Evolutionary conservation across 768 basidiomycete species (phyloP).

Genomic region (Mycena olivaceomarginata): DNA sequence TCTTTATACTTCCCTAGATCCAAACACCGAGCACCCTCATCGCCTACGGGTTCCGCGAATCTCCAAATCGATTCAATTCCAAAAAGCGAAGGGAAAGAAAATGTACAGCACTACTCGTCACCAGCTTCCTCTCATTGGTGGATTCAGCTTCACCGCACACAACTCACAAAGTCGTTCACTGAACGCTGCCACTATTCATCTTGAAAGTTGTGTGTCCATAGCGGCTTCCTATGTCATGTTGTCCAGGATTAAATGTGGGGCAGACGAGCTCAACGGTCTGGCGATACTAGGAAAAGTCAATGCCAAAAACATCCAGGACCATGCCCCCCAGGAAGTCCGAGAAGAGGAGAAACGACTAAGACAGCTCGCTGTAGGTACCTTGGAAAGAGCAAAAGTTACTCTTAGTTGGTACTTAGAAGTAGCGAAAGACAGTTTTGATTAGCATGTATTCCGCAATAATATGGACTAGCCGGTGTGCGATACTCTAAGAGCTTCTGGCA

Average conservation of each 20-base stretch:
- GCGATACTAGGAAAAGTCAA: too few relatives aligned
- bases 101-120: conserved; percentile 11
- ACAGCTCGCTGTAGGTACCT: neutral
- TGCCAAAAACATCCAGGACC: too few relatives aligned
- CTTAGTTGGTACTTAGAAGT: too few relatives aligned
- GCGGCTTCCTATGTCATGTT: conserved; percentile 38
- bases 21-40: conserved; percentile 10
- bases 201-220: conserved; percentile 35
- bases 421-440: neutral
- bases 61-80: conserved; percentile 4
- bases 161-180: conserved; percentile 43
- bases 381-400: neutral
- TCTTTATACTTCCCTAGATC: conserved; percentile 22
- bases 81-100: neutral
- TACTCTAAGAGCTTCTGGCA: too few relatives aligned
- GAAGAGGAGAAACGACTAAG: neutral
- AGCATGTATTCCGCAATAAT: neutral
- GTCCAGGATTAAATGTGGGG: too few relatives aligned
- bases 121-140: conserved; percentile 41
- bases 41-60: conserved; percentile 8
- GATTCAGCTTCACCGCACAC: conserved; percentile 38
- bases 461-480: too few relatives aligned
- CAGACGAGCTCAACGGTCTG: too few relatives aligned
- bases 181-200: conserved; percentile 33
- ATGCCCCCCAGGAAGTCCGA: too few relatives aligned